phyloP scores from a whole-genome alignment of 2,329 filamentous ascomycete species.

The Coniella lustricola region DNA sequence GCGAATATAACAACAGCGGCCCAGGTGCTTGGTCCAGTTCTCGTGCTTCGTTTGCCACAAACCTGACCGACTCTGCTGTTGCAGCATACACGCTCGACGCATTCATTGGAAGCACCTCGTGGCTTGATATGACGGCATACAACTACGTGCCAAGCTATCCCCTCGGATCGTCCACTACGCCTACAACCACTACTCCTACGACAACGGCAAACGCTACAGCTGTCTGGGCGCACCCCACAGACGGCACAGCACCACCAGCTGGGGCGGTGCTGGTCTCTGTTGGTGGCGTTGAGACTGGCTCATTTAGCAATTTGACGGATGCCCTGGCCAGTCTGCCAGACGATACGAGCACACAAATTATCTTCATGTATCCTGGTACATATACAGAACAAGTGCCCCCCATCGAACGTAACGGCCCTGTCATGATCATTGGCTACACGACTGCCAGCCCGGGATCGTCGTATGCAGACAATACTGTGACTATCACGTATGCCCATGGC shows the following conservation, averaged over 20 bases:
- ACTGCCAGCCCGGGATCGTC: slow-evolving; percentile 31
- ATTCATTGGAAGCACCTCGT: slow-evolving; percentile 34
- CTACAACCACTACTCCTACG: slow-evolving; percentile 19
- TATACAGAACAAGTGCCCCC: slow-evolving; percentile 17
- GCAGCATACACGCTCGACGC: slow-evolving; percentile 27
- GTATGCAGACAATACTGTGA: slow-evolving; percentile 49
- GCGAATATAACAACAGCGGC: slow-evolving; percentile 26
- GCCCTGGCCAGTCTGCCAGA: slow-evolving; percentile 22
- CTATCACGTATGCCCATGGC: slow-evolving; percentile 36
- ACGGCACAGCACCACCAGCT: slow-evolving; percentile 32
- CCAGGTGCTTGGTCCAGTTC: slow-evolving; percentile 26
- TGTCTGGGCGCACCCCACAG: slow-evolving; percentile 31
- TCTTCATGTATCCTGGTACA: slow-evolving; percentile 25
- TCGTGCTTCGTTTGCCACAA: slow-evolving; percentile 29
- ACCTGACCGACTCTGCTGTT: slow-evolving; percentile 28
- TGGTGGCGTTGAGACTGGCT: slow-evolving; percentile 20
- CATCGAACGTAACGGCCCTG: slow-evolving; percentile 17
- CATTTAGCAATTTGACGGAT: slow-evolving; percentile 24
- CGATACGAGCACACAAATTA: slow-evolving; percentile 25
- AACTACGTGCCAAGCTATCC: slow-evolving; percentile 29
- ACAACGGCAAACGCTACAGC: slow-evolving; percentile 23
- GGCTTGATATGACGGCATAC: slow-evolving; percentile 35
- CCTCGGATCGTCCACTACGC: slow-evolving; percentile 11
- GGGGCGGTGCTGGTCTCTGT: slow-evolving; percentile 35
- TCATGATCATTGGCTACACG: slow-evolving; percentile 40